A percentile compares a stretch with the other conserved stretches of the same genome.
phyloP scores from a whole-genome alignment of 2,329 filamentous ascomycete genomes.

The Blumeria hordei region DNA sequence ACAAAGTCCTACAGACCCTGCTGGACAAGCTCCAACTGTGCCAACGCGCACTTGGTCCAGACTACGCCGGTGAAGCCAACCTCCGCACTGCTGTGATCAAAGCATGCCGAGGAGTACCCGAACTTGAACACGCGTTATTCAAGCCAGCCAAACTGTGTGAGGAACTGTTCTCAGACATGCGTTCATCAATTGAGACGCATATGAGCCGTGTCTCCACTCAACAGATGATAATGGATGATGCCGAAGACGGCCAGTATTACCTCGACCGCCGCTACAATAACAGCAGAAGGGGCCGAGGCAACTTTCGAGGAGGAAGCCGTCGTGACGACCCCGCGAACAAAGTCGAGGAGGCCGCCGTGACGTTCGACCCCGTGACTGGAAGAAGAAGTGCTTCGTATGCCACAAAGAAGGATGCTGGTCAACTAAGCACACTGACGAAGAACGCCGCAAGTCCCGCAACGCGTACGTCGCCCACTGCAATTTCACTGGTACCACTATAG shows the following conservation, averaged over 20 bases:
- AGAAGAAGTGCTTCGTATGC: conserved; percentile 1
- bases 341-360: no score
- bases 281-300: background rate
- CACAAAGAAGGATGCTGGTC: background rate
- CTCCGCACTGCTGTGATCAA: background rate
- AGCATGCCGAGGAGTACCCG: background rate
- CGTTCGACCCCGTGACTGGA: background rate
- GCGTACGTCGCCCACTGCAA: background rate
- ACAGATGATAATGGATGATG: background rate
- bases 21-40: background rate
- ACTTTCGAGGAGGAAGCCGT: background rate
- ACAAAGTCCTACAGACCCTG: background rate
- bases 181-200: background rate
- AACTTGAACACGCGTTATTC: background rate
- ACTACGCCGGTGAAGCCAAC: background rate
- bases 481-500: background rate
- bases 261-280: background rate
- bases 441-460: background rate
- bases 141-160: background rate
- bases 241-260: background rate
- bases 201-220: background rate
- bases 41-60: background rate
- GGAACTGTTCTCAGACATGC: background rate
- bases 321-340: no score
- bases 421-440: background rate